Base-by-base conservation (phyloP, 2,329 filamentous ascomycete genomes). In the Ceratocystis lukuohia region DNA sequence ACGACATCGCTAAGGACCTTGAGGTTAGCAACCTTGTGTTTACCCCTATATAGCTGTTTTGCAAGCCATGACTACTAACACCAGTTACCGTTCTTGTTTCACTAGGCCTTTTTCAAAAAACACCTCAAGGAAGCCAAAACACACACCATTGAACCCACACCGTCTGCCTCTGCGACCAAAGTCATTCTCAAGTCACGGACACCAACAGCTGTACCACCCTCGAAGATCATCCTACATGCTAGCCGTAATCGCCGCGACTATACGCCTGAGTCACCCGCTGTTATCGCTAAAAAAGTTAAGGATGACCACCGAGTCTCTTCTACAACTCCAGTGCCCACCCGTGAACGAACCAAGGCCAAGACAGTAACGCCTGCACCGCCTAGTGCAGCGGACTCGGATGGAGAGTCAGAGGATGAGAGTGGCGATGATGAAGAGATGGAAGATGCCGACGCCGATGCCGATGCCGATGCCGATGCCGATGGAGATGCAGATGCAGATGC, bases 1-100 rank as follows among this genome's bases (percentile, higher is more conserved):
- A 86, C 69, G 80, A 83, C 25, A 79, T 94, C 68, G 90, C 91
- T 0, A 83, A 86, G 62, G 86, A 94, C 68, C 82, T 96, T 5
- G 87, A 95, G 83, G 89, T 90, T 77, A 33, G 56, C n/a, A 37
- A 28, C 7, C 28, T 28, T 62, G 71, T 22, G 8, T 30, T 22
- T 28, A 10, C 8, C 20, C 17, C 41, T 10, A 20, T n/a, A n/a
- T 53, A 44, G n/a, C 2, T 20, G 6, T 10, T 48, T 30, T 48
- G 4, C 45, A 25, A 12, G 12, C 33, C 37, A 63, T 44, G 5
- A 61, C 20, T 37, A 41, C 37, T 41, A 57, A 22, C 48, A 56
- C 20, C 17, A 22, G 28, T 10, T n/a, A 41, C 28, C 25, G 15
- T 17, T 25, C 10, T 25, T 28, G 46, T 41, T 41, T 45, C 7